Percentiles rank a stretch among this genome's conserved stretches.
Evolutionary conservation across 73 alveolate species (phyloP).

Genomic region (Paraurostyla sp.): DNA sequence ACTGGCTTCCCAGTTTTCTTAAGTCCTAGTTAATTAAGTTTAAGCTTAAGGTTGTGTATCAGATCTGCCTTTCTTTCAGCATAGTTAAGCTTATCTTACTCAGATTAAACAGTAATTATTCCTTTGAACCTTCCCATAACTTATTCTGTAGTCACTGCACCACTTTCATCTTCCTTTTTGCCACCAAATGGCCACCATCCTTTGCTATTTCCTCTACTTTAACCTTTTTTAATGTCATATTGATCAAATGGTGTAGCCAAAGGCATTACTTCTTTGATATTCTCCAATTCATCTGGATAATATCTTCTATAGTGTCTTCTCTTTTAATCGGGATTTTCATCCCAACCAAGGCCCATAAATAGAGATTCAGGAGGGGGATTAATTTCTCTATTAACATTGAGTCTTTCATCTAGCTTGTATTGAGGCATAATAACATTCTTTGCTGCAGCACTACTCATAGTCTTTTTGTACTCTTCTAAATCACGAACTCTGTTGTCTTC

Average conservation of each 20-base stretch:
- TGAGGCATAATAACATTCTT: slow-evolving; percentile 47
- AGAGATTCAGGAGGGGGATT: slow-evolving; percentile 60
- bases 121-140: slow-evolving; percentile 81
- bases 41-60: slow-evolving; percentile 26
- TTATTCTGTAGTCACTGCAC: slow-evolving; percentile 51
- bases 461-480: slow-evolving; percentile 17
- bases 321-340: slow-evolving; percentile 64
- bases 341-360: slow-evolving; percentile 73
- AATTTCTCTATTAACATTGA: slow-evolving; percentile 56
- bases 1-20: slow-evolving; percentile 35
- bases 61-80: slow-evolving; percentile 39
- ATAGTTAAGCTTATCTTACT: neutral
- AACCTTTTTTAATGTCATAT: slow-evolving; percentile 66
- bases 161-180: slow-evolving; percentile 63
- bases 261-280: slow-evolving; percentile 72
- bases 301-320: slow-evolving; percentile 90
- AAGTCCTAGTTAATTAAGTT: slow-evolving; percentile 29
- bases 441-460: neutral
- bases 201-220: slow-evolving; percentile 72
- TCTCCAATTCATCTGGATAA: slow-evolving; percentile 86
- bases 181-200: slow-evolving; percentile 50
- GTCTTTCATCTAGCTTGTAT: slow-evolving; percentile 61
- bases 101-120: slow-evolving; percentile 34
- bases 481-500: neutral
- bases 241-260: slow-evolving; percentile 63